phyloP scores from a whole-genome alignment of 2,329 filamentous ascomycete species.

The Ceratocystis cubensis region DNA sequence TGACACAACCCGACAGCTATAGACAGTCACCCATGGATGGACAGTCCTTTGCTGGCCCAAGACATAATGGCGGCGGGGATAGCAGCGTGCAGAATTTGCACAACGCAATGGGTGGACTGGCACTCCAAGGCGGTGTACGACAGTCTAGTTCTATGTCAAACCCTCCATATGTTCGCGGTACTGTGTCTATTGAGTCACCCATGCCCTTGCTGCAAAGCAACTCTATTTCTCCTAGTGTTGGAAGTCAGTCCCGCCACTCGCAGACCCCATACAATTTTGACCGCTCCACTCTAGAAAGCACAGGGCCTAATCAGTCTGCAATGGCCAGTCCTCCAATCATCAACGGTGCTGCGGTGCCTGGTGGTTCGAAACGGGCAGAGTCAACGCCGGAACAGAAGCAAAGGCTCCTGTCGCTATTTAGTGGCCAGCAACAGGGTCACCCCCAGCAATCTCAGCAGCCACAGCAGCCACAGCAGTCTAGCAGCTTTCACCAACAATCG shows the following conservation, averaged over 20 bases:
- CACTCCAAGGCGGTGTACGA: slow-evolving; percentile 19
- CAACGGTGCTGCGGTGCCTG: slow-evolving; percentile 26
- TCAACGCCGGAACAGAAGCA: slow-evolving; percentile 33
- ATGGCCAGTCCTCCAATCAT: slow-evolving; percentile 25
- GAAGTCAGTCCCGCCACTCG: slow-evolving; percentile 19
- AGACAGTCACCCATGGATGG: slow-evolving; percentile 20
- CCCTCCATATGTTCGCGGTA: slow-evolving; percentile 17
- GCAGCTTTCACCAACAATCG: neutral
- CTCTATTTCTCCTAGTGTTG: slow-evolving; percentile 20
- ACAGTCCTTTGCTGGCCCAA: slow-evolving; percentile 11
- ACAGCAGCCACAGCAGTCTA: slow-evolving; percentile 1
- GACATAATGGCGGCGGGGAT: slow-evolving; percentile 10
- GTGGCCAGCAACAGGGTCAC: slow-evolving; percentile 26
- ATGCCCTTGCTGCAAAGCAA: slow-evolving; percentile 10
- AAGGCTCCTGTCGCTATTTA: slow-evolving; percentile 50
- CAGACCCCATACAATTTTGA: slow-evolving; percentile 21
- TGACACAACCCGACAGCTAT: slow-evolving; percentile 15
- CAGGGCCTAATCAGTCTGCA: slow-evolving; percentile 21
- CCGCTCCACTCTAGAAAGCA: slow-evolving; percentile 17
- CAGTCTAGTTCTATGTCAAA: slow-evolving; percentile 17
- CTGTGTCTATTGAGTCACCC: slow-evolving; percentile 19
- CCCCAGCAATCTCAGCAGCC: neutral
- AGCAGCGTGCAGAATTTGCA: slow-evolving; percentile 11
- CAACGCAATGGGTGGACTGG: slow-evolving; percentile 17
- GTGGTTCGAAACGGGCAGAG: slow-evolving; percentile 27